These are phyloP conservation scores for Ogataea degrootiae DNA, from an alignment of 805 yeast species.

Conservation along the genomic window DNA sequence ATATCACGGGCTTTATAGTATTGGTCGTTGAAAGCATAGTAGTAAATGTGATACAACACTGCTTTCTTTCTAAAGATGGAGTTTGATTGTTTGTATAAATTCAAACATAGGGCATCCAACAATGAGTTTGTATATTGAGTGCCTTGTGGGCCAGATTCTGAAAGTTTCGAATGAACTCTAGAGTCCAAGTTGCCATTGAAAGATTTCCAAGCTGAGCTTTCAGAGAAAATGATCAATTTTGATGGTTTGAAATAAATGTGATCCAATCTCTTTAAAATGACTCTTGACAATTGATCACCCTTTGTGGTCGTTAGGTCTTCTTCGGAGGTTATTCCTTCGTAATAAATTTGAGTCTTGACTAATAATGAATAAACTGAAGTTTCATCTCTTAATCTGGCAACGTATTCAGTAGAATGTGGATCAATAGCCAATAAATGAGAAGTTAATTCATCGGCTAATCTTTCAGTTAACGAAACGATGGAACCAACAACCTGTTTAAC, in stretches of 20 bases:
- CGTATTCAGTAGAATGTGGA: slow-evolving; percentile 92
- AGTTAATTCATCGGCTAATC: slow-evolving; percentile 91
- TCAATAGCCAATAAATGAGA: slow-evolving; percentile 84
- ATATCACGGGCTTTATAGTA: slow-evolving; percentile 84
- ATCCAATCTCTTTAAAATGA: slow-evolving; percentile 79
- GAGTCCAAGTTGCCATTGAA: slow-evolving; percentile 36
- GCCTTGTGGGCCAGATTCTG: slow-evolving; percentile 24
- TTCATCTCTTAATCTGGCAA: slow-evolving; percentile 88
- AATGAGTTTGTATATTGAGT: slow-evolving; percentile 46
- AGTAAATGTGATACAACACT: slow-evolving; percentile 79
- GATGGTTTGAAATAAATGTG: slow-evolving; percentile 91
- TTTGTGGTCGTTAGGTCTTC: slow-evolving; percentile 37
- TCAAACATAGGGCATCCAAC: slow-evolving; percentile 59
- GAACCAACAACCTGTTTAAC: slow-evolving; percentile 77
- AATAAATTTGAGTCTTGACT: slow-evolving; percentile 80
- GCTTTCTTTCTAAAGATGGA: slow-evolving; percentile 76
- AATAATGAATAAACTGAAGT: slow-evolving; percentile 66
- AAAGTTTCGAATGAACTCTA: slow-evolving; percentile 29
- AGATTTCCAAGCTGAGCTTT: slow-evolving; percentile 68
- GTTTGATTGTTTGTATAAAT: slow-evolving; percentile 63
- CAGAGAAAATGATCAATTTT: slow-evolving; percentile 63
- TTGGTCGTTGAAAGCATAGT: slow-evolving; percentile 83
- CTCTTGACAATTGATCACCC: slow-evolving; percentile 64
- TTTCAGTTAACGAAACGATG: slow-evolving; percentile 79
- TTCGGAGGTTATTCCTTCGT: slow-evolving; percentile 57